Evolutionary conservation across 2,329 filamentous ascomycete species (phyloP), one percentile per base, ranked within the genome.

Genomic region (Drechslerella coelobrocha): DNA sequence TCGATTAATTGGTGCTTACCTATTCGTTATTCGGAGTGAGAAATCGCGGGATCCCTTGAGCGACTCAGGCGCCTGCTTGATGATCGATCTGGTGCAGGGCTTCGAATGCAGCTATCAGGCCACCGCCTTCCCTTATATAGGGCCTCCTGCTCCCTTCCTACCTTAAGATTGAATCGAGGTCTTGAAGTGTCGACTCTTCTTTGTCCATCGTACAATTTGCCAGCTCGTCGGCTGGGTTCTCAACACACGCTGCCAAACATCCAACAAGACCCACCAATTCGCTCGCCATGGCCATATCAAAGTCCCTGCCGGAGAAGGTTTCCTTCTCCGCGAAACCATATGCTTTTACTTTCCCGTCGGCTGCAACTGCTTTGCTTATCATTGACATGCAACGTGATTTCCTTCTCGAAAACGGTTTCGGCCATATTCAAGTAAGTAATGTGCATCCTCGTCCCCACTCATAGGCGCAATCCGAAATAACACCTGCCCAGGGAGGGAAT

Each of bases 351-450:
- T 84, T 84, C 65, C 78, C 79, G 17, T 77, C 79, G 23, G 77
- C 79, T 26, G 79, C 80, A 7, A 83, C 82, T 0, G 82, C 82
- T 7, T 75, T 84, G 21, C 75, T 84, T 52, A 78, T 84, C 56
- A 83, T 84, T 68, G 82, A 83, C 73, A 83, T 84, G 81, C 82
- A 83, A 69, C 76, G 82, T 39, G 82, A 84, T 71, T 83, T 84
- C 69, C 75, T 84, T 4, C 79, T 82, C n/a, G 77, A 78, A 1
- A 79, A 79, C 53, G 82, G 83, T 23, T 84, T 84, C 72, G 83
- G 83, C 6, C 79, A 81, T 51, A 83, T 84, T 39, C 82, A 84
- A 76, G 81, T 80, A 56, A 80, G 81, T 10, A 78, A 81, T 51
- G 68, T 47, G 31, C 74, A 81, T 2, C 75, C 77, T 52, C 77